phyloP scores from a whole-genome alignment of 108 stramenopile species.

The Seminavis robusta region DNA sequence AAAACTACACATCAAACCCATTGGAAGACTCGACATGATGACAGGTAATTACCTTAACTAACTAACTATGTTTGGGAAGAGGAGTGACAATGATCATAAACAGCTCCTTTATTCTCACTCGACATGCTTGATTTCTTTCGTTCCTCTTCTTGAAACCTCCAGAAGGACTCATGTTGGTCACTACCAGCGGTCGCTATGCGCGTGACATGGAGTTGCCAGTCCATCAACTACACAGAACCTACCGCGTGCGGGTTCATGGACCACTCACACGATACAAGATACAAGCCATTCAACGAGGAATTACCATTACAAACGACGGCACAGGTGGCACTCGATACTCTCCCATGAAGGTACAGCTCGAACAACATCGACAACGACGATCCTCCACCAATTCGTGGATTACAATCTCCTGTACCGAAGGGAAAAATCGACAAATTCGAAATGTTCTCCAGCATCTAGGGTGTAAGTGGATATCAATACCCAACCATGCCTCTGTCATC shows the following conservation, averaged over 20 bases:
- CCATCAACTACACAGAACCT: conserved; percentile 65
- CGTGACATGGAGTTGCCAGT: conserved; percentile 68
- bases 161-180: conserved; percentile 74
- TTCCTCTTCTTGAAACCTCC: too few species aligned
- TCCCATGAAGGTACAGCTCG: conserved; percentile 64
- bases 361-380: conserved; percentile 13
- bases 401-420: conserved; percentile 63
- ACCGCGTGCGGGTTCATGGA: conserved; percentile 75
- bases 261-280: conserved; percentile 48
- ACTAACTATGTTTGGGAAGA: too few species aligned
- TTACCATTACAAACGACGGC: too few species aligned
- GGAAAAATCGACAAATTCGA: conserved; percentile 78
- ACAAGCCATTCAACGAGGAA: conserved; percentile 44
- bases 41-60: too few species aligned
- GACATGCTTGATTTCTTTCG: too few species aligned
- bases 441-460: conserved; percentile 62
- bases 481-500: neutral
- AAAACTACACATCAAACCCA: conserved; percentile 60
- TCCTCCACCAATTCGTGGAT: conserved; percentile 66
- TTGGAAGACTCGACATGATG: conserved; percentile 76
- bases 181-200: conserved; percentile 72
- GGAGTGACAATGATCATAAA: too few species aligned
- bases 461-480: conserved; percentile 13
- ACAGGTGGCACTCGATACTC: conserved; percentile 30
- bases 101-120: too few species aligned